phyloP scores from a whole-genome alignment of 805 yeast genomes.

The Candida yuanshanica region DNA sequence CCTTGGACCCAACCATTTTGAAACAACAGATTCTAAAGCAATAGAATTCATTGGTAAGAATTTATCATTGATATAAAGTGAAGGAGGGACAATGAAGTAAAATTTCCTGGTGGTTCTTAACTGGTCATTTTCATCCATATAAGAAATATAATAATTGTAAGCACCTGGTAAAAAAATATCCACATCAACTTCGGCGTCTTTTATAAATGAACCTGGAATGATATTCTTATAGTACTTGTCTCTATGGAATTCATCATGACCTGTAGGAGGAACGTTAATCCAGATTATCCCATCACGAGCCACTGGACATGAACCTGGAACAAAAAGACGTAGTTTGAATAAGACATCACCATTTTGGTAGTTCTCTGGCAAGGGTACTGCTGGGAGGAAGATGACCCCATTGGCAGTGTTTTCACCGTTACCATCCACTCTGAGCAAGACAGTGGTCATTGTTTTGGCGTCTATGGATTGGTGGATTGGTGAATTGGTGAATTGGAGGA shows the following conservation, averaged over 20 bases:
- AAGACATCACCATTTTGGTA: conserved; percentile 37
- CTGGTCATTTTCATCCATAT: conserved; percentile 32
- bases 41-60: conserved; percentile 71
- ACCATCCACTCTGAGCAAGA: conserved; percentile 30
- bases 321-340: conserved; percentile 48
- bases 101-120: conserved; percentile 49
- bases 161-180: conserved; percentile 72
- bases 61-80: conserved; percentile 48
- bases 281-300: conserved; percentile 65
- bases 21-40: conserved; percentile 76
- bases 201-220: conserved; percentile 53
- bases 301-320: conserved; percentile 73
- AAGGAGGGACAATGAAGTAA: conserved; percentile 79
- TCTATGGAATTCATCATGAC: conserved; percentile 45
- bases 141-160: conserved; percentile 66
- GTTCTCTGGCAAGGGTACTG: conserved; percentile 31
- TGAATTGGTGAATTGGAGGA: too few relatives aligned
- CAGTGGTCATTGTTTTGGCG: conserved; percentile 21
- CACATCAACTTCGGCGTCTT: conserved; percentile 57
- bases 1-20: conserved; percentile 83
- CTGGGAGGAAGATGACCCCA: conserved; percentile 36
- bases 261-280: conserved; percentile 62
- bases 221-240: conserved; percentile 44
- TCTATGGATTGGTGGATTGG: too few relatives aligned
- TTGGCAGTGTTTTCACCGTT: conserved; percentile 30